Evolutionary conservation across 1,284 basidiomycete genomes (phyloP), one percentile per base, ranked within the genome.

Genomic region (Anthracocystis panici-leucophaei): DNA sequence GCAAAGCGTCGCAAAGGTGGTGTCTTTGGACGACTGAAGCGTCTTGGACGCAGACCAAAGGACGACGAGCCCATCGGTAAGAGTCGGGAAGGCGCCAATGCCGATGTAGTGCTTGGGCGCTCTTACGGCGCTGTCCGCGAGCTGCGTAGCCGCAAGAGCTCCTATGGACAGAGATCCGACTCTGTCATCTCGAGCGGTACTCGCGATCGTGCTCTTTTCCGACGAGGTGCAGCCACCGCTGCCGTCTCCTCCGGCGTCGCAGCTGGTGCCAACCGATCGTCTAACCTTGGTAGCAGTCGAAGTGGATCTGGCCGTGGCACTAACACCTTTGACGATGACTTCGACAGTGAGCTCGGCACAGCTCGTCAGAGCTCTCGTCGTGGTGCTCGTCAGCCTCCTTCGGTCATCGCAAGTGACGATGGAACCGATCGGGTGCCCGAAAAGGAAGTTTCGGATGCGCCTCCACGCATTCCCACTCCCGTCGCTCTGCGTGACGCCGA

Each of bases 401-500:
- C 63, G 12, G 40, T 60, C 51, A 71, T 67, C 31, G 57, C 54
- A 7, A 75, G 67, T 48, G 73, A 67, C 21, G 64, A 64, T 35
- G 64, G 50, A 5, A 51, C 59, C 12, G 65, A 68, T 21, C n/a
- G 50, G 16, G 50, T 18, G 14, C 42, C 27, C 7, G 18, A 25
- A 7, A 29, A 38, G 23, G 57, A 41, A 25, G 58, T 18, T 25
- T 42, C 74, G 7, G 69, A 73, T 9, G 40, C 42, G 20, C 58
- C 74, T 9, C 65, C 74, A 18, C 64, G 61, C 27, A 59, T 69
- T 16, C 41, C 58, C 7, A 50, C 41, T 9, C 75, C 75, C 1
- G 53, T 77, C 52, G 69, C 69, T n/a, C 65, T 77, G 4, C 64
- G 66, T n/a, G 75, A 72, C 20, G 60, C 75, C 10, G 70, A 77